phyloP scores from a whole-genome alignment of 345 rosid genomes.

The Eucalyptus grandis region DNA sequence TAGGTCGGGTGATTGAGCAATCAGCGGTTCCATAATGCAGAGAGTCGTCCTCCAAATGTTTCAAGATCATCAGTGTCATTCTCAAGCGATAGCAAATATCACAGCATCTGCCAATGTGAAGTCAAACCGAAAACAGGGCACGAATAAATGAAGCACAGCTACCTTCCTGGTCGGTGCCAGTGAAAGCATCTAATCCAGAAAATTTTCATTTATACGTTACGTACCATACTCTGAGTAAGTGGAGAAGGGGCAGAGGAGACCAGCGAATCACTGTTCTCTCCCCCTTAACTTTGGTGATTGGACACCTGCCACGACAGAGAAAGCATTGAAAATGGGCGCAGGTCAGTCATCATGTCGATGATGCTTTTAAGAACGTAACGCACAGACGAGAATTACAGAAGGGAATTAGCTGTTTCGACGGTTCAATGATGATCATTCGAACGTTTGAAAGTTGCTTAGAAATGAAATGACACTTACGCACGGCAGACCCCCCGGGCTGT shows the following conservation, averaged over 20 bases:
- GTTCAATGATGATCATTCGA: background rate
- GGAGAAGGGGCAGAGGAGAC: background rate
- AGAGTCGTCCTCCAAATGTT: background rate
- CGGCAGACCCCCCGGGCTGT: background rate
- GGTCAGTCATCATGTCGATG: background rate
- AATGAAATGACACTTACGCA: background rate
- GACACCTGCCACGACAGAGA: background rate
- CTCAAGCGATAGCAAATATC: background rate
- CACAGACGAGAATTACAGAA: background rate
- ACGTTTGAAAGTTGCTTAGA: background rate
- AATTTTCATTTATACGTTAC: background rate
- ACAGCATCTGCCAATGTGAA: background rate
- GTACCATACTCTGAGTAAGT: background rate
- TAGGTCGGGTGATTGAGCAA: background rate
- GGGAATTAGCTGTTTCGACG: background rate
- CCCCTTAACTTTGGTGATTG: background rate
- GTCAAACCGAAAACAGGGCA: background rate
- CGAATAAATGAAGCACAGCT: background rate
- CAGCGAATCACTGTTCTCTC: background rate
- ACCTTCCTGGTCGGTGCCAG: background rate
- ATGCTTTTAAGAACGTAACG: background rate
- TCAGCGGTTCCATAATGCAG: background rate
- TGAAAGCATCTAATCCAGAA: background rate
- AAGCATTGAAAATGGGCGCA: background rate
- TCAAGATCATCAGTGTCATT: background rate